These are phyloP conservation scores for Syzygium aqueum DNA, from an alignment of 345 rosid species.

Conservation along the genomic window DNA sequence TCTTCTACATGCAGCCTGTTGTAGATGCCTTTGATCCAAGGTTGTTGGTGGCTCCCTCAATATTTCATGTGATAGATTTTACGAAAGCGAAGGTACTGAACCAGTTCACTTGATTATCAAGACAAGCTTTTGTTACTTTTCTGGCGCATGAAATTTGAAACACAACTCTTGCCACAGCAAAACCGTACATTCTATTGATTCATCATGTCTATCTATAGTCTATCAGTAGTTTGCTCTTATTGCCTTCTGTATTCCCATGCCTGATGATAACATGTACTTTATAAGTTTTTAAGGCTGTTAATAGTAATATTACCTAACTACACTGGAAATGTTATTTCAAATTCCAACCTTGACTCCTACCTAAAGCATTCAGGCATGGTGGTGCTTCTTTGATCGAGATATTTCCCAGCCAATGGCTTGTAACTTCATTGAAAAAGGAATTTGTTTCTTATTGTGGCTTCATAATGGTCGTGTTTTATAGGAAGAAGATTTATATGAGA, in stretches of 20 bases:
- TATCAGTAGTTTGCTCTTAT: neutral
- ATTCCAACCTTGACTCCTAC: neutral
- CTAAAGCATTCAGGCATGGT: neutral
- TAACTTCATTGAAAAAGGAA: neutral
- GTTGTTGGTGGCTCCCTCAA: constrained; percentile 74
- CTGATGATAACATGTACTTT: neutral
- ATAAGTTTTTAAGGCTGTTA: neutral
- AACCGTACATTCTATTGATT: neutral
- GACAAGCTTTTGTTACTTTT: neutral
- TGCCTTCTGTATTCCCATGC: neutral
- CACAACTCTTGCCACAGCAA: neutral
- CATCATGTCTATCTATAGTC: neutral
- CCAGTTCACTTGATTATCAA: neutral
- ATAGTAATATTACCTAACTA: neutral
- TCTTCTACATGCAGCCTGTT: constrained; percentile 59
- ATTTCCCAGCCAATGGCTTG: neutral
- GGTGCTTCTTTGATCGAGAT: neutral
- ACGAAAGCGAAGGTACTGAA: constrained; percentile 59
- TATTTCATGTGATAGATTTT: constrained; percentile 61
- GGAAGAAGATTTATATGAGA: constrained; percentile 92
- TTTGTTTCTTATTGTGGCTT: neutral
- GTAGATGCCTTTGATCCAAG: constrained; percentile 99
- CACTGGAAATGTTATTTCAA: neutral
- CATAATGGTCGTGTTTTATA: constrained; percentile 14
- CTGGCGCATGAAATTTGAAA: neutral